phyloP scores from a whole-genome alignment of 768 basidiomycete genomes.

The Cystobasidium ongulense region DNA sequence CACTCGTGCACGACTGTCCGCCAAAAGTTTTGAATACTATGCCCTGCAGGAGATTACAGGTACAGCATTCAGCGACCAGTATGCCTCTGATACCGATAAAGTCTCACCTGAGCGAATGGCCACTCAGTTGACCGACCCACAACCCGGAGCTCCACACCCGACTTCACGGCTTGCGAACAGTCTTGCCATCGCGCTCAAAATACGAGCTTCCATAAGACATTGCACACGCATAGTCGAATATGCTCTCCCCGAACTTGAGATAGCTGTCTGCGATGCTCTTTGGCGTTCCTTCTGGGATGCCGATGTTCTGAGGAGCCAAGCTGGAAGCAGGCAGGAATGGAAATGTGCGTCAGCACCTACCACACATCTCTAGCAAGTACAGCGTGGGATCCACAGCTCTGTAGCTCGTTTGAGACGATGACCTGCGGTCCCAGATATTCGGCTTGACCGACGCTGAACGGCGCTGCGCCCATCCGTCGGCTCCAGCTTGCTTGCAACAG shows the following conservation, averaged over 20 bases:
- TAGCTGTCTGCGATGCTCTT: conserved; percentile 71
- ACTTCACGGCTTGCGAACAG: neutral
- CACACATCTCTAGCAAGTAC: neutral
- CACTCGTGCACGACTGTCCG: too few species aligned
- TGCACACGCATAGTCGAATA: conserved; percentile 77
- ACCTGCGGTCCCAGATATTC: too few species aligned
- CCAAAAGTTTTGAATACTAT: too few species aligned
- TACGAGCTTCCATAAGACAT: conserved; percentile 78
- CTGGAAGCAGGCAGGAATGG: conserved; percentile 25
- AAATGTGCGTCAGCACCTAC: conserved; percentile 11
- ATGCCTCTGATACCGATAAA: too few species aligned
- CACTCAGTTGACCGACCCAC: neutral
- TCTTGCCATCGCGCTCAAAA: conserved; percentile 47
- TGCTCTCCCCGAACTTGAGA: conserved; percentile 73
- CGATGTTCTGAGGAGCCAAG: conserved; percentile 50
- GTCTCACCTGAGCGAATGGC: too few species aligned
- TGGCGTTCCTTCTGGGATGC: conserved; percentile 67
- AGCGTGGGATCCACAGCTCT: neutral
- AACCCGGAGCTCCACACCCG: neutral
- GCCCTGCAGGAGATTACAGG: too few species aligned
- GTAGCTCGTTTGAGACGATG: too few species aligned
- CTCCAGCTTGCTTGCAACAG: neutral
- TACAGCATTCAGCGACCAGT: too few species aligned
- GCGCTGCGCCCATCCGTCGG: too few species aligned
- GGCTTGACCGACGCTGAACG: too few species aligned